Evolutionary conservation across 805 yeast genomes (phyloP), one percentile per base, ranked within the genome.

Genomic region (Scheffersomyces coipomensis): DNA sequence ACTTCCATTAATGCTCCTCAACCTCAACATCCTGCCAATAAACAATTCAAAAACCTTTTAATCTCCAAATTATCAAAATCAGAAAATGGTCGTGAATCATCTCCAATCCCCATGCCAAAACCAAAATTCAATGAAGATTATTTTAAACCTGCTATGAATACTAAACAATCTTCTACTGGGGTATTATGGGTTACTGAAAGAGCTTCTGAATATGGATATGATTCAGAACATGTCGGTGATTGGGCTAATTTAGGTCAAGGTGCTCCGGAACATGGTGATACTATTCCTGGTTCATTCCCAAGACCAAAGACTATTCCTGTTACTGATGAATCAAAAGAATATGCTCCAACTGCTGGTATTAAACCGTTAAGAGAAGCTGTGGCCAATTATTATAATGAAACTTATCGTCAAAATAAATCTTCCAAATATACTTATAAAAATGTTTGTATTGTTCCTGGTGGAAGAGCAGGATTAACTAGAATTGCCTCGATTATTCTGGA

Each of bases 181-280:
- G 84, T 78, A 24, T 70, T 78, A 37, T 78, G 84, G 84, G 77
- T 77, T 39, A 78, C 84, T 1, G 83, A 78, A 49, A 63, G 82
- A 44, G 84, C 84, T 22, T 58, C 62, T 32, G 82, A 75, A 44
- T 74, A 78, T 52, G 84, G 84, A 0, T 78, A 63, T 51, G 55
- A 63, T 34, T 60, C 62, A 6, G 69, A 66, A 35, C 60, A 60
- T 33, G 61, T 57, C 40, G 60, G 60, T 31, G 62, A 64, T 10
- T 78, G 83, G 83, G 76, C 80, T 27, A 78, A 78, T 53, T 62
- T 78, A 54, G 84, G 84, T 31, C 84, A 78, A 53, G 84, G 84
- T 34, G 79, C 81, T 40, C 83, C 84, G 3, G 83, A 78, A 52
- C 81, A 78, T 38, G 83, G 83, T 17, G 79, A 75, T 34, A 67